Base-by-base conservation (phyloP, 495 filamentous ascomycete species). In the Talaromyces thailandensis region DNA sequence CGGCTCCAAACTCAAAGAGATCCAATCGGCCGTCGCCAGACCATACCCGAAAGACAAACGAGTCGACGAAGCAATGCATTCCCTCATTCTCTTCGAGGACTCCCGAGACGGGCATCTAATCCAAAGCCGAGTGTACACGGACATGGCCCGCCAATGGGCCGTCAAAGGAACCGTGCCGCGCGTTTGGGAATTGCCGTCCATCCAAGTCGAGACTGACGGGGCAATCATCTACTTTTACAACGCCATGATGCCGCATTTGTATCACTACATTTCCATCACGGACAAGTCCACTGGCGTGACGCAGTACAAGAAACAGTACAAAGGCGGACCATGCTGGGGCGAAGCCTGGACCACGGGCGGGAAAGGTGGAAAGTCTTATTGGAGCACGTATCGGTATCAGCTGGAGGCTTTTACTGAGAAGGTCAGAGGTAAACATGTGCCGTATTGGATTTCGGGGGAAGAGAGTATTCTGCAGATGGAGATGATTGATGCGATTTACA, bases 401-500 rank as follows among this genome's bases (percentile, higher is more conserved):
- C 71, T 86, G 18, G 82, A 86, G 67, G 70, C 75, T 59, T 86
- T 86, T 66, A 78, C 84, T 25, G 77, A 83, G 64, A 70, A 65
- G 32, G 67, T 84, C 4, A 73, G 70, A 45, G 78, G 79, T 0
- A 68, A 76, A 9, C 43, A 69, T 56, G 59, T 64, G 9, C 68
- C 65, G 16, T 71, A 74, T 24, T 84, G 84, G 82, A 67, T 85
- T 12, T 62, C 68, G 23, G 68, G 67, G 2, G 70, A 76, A 64
- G 81, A 84, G 48, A 80, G 74, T 23, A 75, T 84, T 52, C 64
- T 63, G 14, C 77, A 81, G 64, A 79, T 79, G 75, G 67, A 73
- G 67, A 78, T 77, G 72, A 71, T 84, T 45, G 84, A 86, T 68
- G 71, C 73, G 67, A 75, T 75, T 3, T 83, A 84, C 69, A 63